A percentile compares a stretch with the other conserved stretches of the same genome.
Evolutionary conservation across 805 yeast species (phyloP).

Genomic region (Pichia scutulata): DNA sequence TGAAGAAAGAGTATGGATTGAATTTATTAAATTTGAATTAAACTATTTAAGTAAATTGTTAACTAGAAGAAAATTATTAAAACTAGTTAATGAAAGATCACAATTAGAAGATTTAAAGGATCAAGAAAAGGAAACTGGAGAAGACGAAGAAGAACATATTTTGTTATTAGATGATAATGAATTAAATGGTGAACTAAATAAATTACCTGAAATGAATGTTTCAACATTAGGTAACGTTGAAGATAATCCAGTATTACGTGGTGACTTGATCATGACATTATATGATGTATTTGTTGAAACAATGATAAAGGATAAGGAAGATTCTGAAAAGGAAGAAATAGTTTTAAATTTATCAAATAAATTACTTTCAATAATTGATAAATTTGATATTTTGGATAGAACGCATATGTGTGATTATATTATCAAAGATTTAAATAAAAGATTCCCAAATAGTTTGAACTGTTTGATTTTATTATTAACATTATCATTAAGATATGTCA

Average conservation of each 20-base stretch:
- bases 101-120: constrained; percentile 42
- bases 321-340: neutral
- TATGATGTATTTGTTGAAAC: constrained; percentile 58
- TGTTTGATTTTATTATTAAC: constrained; percentile 47
- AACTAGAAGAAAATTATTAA: constrained; percentile 75
- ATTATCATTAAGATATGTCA: constrained; percentile 54
- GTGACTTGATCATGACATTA: constrained; percentile 64
- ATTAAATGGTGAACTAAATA: constrained; percentile 54
- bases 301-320: constrained; percentile 27
- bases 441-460: constrained; percentile 33
- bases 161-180: constrained; percentile 30
- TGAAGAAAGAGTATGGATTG: constrained; percentile 65
- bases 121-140: constrained; percentile 29
- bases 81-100: constrained; percentile 66
- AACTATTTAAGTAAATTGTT: constrained; percentile 76
- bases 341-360: constrained; percentile 24
- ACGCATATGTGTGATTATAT: constrained; percentile 60
- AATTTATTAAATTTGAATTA: constrained; percentile 82
- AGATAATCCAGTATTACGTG: constrained; percentile 68
- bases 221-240: constrained; percentile 82
- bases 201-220: constrained; percentile 79
- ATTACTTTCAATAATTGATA: constrained; percentile 54
- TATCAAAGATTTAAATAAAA: constrained; percentile 41
- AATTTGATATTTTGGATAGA: constrained; percentile 63
- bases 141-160: constrained; percentile 15